Conservation (phyloP, 257 asterid species). For the Gynochthodes officinalis region DNA sequence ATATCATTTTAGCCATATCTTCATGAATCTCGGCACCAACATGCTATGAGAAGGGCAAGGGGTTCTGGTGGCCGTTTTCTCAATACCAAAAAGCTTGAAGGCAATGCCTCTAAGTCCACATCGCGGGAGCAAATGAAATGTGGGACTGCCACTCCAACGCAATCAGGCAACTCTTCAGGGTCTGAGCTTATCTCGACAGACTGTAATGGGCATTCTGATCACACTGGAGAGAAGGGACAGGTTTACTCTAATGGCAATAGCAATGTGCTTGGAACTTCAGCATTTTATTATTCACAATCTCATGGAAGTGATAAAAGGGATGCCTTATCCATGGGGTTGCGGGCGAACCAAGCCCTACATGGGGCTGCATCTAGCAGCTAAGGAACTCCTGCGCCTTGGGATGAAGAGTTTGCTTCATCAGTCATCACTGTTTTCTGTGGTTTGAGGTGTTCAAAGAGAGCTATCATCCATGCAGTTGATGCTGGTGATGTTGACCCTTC, state of each 20-base stretch:
- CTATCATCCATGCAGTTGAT: background rate
- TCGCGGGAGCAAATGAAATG: slow-evolving; percentile 31
- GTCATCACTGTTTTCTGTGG: slow-evolving; percentile 2
- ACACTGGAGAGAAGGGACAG: slow-evolving; percentile 28
- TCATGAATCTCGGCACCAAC: slow-evolving; percentile 77
- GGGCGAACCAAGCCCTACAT: slow-evolving; percentile 36
- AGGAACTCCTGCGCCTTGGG: slow-evolving; percentile 23
- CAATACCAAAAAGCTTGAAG: slow-evolving; percentile 49
- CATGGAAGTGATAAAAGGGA: slow-evolving; percentile 29
- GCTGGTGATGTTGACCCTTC: slow-evolving; percentile 10
- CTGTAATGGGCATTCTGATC: slow-evolving; percentile 29
- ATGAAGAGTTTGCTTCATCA: slow-evolving; percentile 11
- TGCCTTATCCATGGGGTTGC: slow-evolving; percentile 34
- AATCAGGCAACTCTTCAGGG: slow-evolving; percentile 42
- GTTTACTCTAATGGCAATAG: slow-evolving; percentile 30
- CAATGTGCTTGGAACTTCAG: slow-evolving; percentile 21
- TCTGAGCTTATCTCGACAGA: slow-evolving; percentile 36
- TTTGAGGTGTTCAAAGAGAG: background rate
- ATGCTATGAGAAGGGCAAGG: slow-evolving; percentile 77
- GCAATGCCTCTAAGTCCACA: slow-evolving; percentile 22
- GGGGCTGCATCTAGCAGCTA: slow-evolving; percentile 43
- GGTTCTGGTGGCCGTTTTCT: slow-evolving; percentile 87
- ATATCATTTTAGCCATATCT: slow-evolving; percentile 59
- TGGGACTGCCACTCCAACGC: slow-evolving; percentile 29
- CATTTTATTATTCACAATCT: slow-evolving; percentile 25